Evolutionary conservation across 2,329 filamentous ascomycete genomes (phyloP).

Genomic region (Nannizziopsis arthrosporioides): DNA sequence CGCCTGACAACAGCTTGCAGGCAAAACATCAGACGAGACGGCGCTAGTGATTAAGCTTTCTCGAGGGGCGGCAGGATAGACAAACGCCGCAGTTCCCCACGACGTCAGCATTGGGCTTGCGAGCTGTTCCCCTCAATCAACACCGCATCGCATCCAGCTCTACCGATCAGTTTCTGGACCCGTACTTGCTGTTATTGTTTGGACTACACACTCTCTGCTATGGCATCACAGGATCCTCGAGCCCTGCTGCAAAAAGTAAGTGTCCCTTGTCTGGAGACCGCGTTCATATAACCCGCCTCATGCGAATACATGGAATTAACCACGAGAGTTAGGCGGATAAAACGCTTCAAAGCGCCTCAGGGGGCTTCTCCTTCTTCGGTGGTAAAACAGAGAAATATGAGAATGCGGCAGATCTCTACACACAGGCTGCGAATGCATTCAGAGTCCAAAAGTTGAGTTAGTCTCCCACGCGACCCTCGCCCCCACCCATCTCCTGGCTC

Average conservation of each 20-base stretch:
- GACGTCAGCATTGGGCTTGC: too few species aligned
- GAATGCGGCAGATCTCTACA: conserved; percentile 75
- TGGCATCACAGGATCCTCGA: conserved; percentile 66
- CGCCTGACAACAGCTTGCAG: too few species aligned
- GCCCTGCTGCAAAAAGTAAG: conserved; percentile 65
- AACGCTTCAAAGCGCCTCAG: conserved; percentile 57
- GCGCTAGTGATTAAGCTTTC: background rate
- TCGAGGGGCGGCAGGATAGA: background rate
- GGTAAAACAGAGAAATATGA: conserved; percentile 80
- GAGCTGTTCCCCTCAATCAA: too few species aligned
- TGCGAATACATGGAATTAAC: background rate
- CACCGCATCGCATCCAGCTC: background rate
- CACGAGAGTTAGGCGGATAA: conserved; percentile 63
- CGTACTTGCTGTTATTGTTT: background rate
- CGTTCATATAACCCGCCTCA: conserved; percentile 6
- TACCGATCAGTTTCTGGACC: background rate
- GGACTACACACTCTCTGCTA: background rate
- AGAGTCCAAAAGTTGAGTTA: conserved; percentile 73
- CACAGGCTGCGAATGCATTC: conserved; percentile 83
- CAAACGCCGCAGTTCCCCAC: too few species aligned
- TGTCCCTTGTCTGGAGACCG: conserved; percentile 12
- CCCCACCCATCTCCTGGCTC: background rate
- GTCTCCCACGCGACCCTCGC: conserved; percentile 18
- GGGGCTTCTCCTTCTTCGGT: conserved; percentile 84
- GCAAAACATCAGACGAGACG: too few species aligned